Evolutionary conservation across 2,329 filamentous ascomycete species (phyloP).

Genomic region (Cladosporium sp.): DNA sequence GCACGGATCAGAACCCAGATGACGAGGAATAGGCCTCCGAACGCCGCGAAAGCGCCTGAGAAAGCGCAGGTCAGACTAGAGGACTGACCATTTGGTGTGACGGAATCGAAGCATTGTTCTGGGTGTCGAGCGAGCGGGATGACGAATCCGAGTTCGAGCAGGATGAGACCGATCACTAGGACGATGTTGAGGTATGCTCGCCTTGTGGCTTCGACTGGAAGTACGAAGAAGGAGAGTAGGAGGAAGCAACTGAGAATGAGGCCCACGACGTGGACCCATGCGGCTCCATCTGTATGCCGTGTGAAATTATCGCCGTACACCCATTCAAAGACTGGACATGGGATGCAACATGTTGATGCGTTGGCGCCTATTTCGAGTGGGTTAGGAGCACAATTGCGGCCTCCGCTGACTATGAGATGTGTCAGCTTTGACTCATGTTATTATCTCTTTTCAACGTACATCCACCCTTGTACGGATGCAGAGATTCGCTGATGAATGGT

Average conservation of each 20-base stretch:
- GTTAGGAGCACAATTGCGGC: slow-evolving; percentile 25
- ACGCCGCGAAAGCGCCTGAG: slow-evolving; percentile 70
- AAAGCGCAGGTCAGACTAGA: slow-evolving; percentile 70
- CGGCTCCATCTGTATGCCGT: slow-evolving; percentile 61
- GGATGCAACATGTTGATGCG: slow-evolving; percentile 63
- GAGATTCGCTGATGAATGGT: slow-evolving; percentile 24
- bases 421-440: neutral
- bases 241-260: slow-evolving; percentile 68
- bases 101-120: slow-evolving; percentile 71
- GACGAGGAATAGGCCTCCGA: slow-evolving; percentile 72
- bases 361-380: slow-evolving; percentile 18
- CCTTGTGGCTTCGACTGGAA: slow-evolving; percentile 75
- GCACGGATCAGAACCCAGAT: slow-evolving; percentile 66
- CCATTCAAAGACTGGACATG: slow-evolving; percentile 79
- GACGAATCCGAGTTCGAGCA: slow-evolving; percentile 80
- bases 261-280: slow-evolving; percentile 72
- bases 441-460: slow-evolving; percentile 17
- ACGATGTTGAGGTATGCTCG: slow-evolving; percentile 83
- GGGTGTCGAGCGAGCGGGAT: slow-evolving; percentile 71
- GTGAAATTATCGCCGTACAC: slow-evolving; percentile 50
- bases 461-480: slow-evolving; percentile 22
- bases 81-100: slow-evolving; percentile 81
- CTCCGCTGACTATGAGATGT: slow-evolving; percentile 15
- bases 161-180: slow-evolving; percentile 62
- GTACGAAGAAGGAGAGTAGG: slow-evolving; percentile 66